Evolutionary conservation across 2,329 filamentous ascomycete species (phyloP).

Genomic region (Orbilia oligospora): DNA sequence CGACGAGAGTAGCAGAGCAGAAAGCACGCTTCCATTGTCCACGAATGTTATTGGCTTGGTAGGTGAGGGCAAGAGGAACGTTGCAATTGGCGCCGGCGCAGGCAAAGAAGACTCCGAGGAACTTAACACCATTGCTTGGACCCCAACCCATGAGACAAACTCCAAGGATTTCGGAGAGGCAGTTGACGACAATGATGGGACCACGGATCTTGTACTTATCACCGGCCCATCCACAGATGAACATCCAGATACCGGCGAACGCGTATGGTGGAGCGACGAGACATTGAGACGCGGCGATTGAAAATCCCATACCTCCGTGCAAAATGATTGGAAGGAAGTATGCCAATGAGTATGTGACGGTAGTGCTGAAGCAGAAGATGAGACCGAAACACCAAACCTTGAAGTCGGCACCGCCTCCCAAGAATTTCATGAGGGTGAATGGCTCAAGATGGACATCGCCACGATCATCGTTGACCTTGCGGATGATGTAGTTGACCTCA

Average conservation of each 20-base stretch:
- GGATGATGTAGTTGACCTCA: constrained; percentile 68
- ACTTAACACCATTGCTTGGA: constrained; percentile 72
- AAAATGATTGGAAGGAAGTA: constrained; percentile 86
- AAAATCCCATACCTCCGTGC: constrained; percentile 74
- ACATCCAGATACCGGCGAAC: constrained; percentile 77
- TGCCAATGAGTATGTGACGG: constrained; percentile 80
- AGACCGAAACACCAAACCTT: constrained; percentile 68
- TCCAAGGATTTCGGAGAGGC: constrained; percentile 77
- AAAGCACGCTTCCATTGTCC: constrained; percentile 91
- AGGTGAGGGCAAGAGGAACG: constrained; percentile 80
- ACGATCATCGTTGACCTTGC: constrained; percentile 72
- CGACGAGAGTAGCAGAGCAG: constrained; percentile 81
- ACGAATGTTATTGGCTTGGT: constrained; percentile 89
- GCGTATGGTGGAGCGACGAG: constrained; percentile 79
- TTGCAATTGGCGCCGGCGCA: constrained; percentile 84
- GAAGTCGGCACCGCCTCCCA: constrained; percentile 69
- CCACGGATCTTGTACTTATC: constrained; percentile 78
- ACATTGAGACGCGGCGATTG: constrained; percentile 76
- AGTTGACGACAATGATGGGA: constrained; percentile 77
- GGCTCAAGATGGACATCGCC: constrained; percentile 70
- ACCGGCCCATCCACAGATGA: constrained; percentile 74
- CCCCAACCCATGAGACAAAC: constrained; percentile 81
- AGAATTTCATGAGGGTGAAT: constrained; percentile 76
- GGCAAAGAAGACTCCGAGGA: constrained; percentile 82
- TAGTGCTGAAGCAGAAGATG: constrained; percentile 77